Evolutionary conservation across 345 rosid genomes (phyloP), one percentile per base, ranked within the genome.

Genomic region (Eucalyptus leucophloia): DNA sequence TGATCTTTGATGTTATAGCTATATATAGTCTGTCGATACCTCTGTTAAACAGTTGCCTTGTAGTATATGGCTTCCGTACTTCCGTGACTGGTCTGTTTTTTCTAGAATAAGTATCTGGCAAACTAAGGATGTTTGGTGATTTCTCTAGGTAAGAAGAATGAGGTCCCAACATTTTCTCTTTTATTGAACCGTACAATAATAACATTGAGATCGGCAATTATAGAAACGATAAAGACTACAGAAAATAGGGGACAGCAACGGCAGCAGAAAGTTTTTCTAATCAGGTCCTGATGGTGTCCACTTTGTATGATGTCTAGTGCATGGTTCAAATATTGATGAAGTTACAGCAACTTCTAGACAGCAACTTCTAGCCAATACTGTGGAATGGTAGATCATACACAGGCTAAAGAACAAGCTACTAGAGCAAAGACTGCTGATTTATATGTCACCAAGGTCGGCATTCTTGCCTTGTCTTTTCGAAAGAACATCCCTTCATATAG

Each of bases 401-500:
- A 56, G 69, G 90, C 91, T 11, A 91, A n/a, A 37, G 89, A 37
- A 82, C 92, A 93, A 42, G 89, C 90, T 32, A 92, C 24, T 49
- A 92, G 86, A 49, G 93, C 92, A 18, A 89, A 89, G n/a, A 89
- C 47, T 24, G 88, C 86, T 17, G 95, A 91, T 54, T 26, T 87
- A 62, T 87, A 82, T 14, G 90, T 49, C 30, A 91, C 81, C n/a
- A 91, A 92, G 49, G 30, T n/a, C 18, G 94, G 94, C 92, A 95
- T 86, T 42, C 83, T 91, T 18, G 95, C 96, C 80, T 69, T 86
- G 56, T 94, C 96, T 82, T 89, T 93, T 67, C 93, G 88, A 13
- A 91, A 16, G 89, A 94, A 91, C 83, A 91, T 89, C 60, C 93
- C 86, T 69, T 89, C 87, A 80, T 92, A 91, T 24, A 93, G 60